These are phyloP conservation scores for Clarireedia monteithiana DNA, from an alignment of 2,329 filamentous ascomycete genomes.

Conservation along the genomic window DNA sequence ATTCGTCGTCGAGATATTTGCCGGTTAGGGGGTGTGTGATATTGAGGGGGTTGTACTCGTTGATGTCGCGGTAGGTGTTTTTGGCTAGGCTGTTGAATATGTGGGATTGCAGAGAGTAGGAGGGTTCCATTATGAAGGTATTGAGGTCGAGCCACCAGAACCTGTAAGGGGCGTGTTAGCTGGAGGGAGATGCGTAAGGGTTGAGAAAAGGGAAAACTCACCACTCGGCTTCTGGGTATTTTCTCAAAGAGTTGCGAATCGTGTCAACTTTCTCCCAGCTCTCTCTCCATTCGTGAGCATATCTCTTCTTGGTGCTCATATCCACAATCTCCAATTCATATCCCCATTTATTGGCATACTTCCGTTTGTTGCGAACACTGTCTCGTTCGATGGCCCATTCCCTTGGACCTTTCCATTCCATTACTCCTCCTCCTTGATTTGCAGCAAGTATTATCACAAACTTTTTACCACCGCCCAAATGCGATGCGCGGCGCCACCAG, in stretches of 20 bases:
- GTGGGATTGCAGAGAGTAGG: slow-evolving; percentile 80
- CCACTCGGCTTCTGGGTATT: slow-evolving; percentile 96
- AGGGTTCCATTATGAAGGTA: slow-evolving; percentile 96
- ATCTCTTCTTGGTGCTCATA: slow-evolving; percentile 98
- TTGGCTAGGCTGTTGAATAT: slow-evolving; percentile 74
- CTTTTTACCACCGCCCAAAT: slow-evolving; percentile 78
- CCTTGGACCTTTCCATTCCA: slow-evolving; percentile 96
- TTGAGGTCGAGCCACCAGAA: slow-evolving; percentile 99
- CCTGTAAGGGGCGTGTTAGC: slow-evolving; percentile 47
- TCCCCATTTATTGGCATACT: slow-evolving; percentile 80
- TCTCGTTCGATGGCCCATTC: slow-evolving; percentile 98
- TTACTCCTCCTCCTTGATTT: slow-evolving; percentile 92
- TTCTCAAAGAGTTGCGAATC: slow-evolving; percentile 77
- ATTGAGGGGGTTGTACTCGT: slow-evolving; percentile 90
- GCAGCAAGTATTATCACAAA: slow-evolving; percentile 90
- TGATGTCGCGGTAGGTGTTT: slow-evolving; percentile 89
- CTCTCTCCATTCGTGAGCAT: slow-evolving; percentile 97
- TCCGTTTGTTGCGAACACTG: slow-evolving; percentile 90
- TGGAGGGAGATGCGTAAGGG: neutral
- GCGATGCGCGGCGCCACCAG: slow-evolving; percentile 62
- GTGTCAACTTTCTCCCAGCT: slow-evolving; percentile 99
- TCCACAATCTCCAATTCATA: slow-evolving; percentile 95
- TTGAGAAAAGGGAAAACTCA: slow-evolving; percentile 35
- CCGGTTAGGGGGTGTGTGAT: slow-evolving; percentile 75
- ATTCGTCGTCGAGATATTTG: slow-evolving; percentile 66